A percentile compares a stretch with the other conserved stretches of the same genome.
Conservation (phyloP, 352 stramenopile genomes). For the Pythium guiyangense region DNA sequence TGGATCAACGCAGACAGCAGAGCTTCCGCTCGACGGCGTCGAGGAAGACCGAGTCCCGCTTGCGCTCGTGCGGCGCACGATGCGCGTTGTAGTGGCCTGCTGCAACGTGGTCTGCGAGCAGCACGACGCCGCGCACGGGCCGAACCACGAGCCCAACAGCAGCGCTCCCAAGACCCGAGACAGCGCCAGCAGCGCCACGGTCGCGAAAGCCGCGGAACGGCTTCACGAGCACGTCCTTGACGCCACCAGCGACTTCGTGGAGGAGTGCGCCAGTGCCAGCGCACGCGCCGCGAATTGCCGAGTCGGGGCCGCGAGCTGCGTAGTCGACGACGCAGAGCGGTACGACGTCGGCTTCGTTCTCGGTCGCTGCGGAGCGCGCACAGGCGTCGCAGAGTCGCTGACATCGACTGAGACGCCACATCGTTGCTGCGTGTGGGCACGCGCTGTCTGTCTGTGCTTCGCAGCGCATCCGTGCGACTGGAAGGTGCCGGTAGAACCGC, state of each 20-base stretch:
- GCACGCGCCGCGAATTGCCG: conserved; percentile 35
- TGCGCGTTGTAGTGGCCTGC: conserved; percentile 28
- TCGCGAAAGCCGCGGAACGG: conserved; percentile 35
- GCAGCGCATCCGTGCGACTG: conserved; percentile 86
- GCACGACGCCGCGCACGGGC: conserved; percentile 35
- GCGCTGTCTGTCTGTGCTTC: conserved; percentile 21
- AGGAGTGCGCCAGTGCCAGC: conserved; percentile 40
- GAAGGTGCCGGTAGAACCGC: conserved; percentile 85
- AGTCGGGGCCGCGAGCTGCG: conserved; percentile 45
- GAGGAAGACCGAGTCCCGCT: background rate
- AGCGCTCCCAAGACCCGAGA: conserved; percentile 39
- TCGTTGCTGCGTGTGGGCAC: conserved; percentile 35
- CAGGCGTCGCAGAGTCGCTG: conserved; percentile 42
- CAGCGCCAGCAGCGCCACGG: conserved; percentile 40
- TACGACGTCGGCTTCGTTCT: conserved; percentile 27
- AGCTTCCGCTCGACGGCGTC: background rate
- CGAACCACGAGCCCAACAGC: conserved; percentile 34
- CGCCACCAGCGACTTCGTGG: conserved; percentile 36
- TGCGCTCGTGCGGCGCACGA: background rate
- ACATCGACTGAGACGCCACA: conserved; percentile 51
- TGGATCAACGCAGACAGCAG: background rate
- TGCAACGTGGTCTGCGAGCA: conserved; percentile 45
- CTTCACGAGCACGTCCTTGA: conserved; percentile 47
- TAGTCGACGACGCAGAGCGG: conserved; percentile 67
- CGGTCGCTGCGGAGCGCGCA: conserved; percentile 29